Percentiles rank a stretch among this genome's conserved stretches.
Conservation (phyloP, 2,329 filamentous ascomycete genomes). For the Penicillium sp. region DNA sequence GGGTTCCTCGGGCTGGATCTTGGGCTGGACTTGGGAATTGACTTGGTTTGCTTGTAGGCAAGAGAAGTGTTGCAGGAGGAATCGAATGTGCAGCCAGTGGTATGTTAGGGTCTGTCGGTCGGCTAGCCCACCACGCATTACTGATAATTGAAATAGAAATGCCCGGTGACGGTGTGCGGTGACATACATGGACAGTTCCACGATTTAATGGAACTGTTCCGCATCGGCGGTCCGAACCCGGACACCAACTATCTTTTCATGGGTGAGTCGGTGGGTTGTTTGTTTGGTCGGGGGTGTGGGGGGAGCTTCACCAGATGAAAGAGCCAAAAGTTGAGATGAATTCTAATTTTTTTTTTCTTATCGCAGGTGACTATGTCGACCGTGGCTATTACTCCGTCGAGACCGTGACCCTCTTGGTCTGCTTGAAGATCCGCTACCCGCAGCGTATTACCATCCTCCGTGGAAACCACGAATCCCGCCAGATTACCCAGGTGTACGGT, state of each 20-base stretch:
- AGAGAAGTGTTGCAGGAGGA: conserved; percentile 95
- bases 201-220: conserved; percentile 98
- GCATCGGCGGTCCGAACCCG: conserved; percentile 94
- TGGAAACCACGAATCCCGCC: conserved; percentile 96
- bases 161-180: conserved; percentile 95
- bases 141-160: conserved; percentile 61
- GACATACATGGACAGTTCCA: conserved; percentile 99
- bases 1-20: conserved; percentile 33
- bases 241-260: conserved; percentile 99
- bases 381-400: conserved; percentile 98
- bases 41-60: conserved; percentile 53
- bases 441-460: conserved; percentile 97
- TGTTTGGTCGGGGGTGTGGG: conserved; percentile 8
- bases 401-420: conserved; percentile 92
- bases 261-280: conserved; percentile 55
- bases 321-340: not conserved
- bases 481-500: conserved; percentile 98
- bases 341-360: conserved; percentile 7
- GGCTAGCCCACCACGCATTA: conserved; percentile 8
- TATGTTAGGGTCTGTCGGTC: conserved; percentile 47
- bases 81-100: conserved; percentile 97
- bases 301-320: not conserved
- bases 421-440: conserved; percentile 95
- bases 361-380: conserved; percentile 89
- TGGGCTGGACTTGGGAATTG: conserved; percentile 12